Conservation (phyloP, 192 early-diverging fungal genomes). For the Powellomyces hirtus region DNA sequence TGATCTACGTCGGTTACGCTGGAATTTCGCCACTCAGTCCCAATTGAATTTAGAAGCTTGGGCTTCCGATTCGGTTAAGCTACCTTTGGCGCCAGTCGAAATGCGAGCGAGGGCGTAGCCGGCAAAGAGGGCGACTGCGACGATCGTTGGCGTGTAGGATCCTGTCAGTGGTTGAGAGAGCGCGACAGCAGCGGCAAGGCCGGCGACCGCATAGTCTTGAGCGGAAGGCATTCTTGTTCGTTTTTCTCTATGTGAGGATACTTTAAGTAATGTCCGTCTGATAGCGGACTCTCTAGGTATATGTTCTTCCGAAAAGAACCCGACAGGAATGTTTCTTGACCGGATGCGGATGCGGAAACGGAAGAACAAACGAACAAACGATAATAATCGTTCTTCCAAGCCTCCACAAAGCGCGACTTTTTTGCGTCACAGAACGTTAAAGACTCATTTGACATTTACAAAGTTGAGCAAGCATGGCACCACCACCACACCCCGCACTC, state of each 20-base stretch:
- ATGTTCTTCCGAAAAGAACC: too few species aligned
- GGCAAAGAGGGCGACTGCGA: neutral
- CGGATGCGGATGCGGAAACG: too few species aligned
- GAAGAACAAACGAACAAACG: too few species aligned
- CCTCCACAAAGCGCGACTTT: too few species aligned
- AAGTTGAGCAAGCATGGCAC: too few species aligned
- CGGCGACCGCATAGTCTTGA: constrained; percentile 6
- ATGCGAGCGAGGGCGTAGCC: neutral
- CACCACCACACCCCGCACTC: too few species aligned
- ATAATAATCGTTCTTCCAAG: too few species aligned
- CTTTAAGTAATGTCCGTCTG: too few species aligned
- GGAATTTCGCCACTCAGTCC: neutral
- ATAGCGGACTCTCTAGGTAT: too few species aligned
- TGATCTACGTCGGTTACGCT: neutral
- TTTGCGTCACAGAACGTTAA: too few species aligned
- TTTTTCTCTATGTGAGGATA: neutral
- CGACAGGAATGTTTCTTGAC: too few species aligned
- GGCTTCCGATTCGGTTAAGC: neutral
- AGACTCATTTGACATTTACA: too few species aligned
- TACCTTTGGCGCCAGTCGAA: neutral
- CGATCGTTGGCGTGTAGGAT: constrained; percentile 4
- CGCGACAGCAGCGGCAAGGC: constrained; percentile 1
- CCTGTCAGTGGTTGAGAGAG: constrained; percentile 2
- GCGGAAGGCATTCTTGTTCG: constrained; percentile 7
- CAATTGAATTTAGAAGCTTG: neutral